Conservation (phyloP, 2,329 filamentous ascomycete genomes). For the Teratosphaeria pseudoeucalypti region DNA sequence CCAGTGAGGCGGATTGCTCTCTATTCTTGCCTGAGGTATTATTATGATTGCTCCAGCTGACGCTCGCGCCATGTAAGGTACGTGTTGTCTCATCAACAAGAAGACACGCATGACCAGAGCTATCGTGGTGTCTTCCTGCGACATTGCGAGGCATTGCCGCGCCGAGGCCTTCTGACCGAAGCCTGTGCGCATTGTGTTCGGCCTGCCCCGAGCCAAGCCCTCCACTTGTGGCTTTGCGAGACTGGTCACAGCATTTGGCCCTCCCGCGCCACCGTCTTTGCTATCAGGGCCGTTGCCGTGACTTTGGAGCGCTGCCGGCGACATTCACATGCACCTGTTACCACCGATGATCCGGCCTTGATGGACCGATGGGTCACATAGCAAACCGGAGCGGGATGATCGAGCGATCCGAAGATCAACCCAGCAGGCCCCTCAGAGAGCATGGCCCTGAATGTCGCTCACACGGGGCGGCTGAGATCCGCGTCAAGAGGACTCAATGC, state of each 20-base stretch:
- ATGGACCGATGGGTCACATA: background rate
- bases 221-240: background rate
- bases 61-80: background rate
- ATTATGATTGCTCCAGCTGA: background rate
- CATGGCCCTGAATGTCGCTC: constrained; percentile 17
- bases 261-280: background rate
- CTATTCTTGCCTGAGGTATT: background rate
- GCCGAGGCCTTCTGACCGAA: background rate
- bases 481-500: constrained; percentile 17
- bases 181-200: background rate
- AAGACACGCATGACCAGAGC: background rate
- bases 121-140: background rate
- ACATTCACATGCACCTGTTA: background rate
- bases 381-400: constrained; percentile 7
- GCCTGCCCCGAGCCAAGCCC: background rate
- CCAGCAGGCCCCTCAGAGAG: constrained; percentile 3
- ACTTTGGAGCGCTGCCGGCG: background rate
- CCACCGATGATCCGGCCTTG: background rate
- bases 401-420: constrained; percentile 4
- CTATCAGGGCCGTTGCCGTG: background rate
- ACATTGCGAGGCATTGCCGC: background rate
- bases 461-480: constrained; percentile 15
- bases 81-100: background rate
- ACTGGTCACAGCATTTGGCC: background rate
- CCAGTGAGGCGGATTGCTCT: background rate